Base-by-base conservation (phyloP, 805 yeast species). In the Candida sithepensis region DNA sequence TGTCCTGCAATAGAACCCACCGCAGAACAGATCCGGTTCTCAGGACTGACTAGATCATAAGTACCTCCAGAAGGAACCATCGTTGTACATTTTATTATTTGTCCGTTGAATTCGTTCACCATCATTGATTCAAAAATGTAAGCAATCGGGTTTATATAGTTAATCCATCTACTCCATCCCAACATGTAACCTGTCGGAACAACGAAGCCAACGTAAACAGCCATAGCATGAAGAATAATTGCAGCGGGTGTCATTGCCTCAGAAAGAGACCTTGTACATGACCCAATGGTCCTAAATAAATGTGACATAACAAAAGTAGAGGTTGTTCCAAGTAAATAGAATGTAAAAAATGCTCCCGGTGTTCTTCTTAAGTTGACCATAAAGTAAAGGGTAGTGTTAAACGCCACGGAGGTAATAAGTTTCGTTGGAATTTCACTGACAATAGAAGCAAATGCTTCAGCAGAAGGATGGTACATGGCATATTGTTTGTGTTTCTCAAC, bases 111-210 rank as follows among this genome's bases (percentile, higher is more conserved):
- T 57, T 81, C 84, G 54, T 79, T 79, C 4, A 72, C 69, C 75
- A 81, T 73, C 60, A 79, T 60, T 2, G 82, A 64, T 61, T 80
- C 84, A 56, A 79, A 79, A 9, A 74, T 69, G 56, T 80, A 81
- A 8, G 77, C 79, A 43, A 81, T 61, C 1, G 86, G 86, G 54
- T 82, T 72, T 41, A 82, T 54, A 55, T 78, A 82, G 63, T 78
- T 77, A 51, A 82, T 78, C 86, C 85, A 82, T 54, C 81, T 70
- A 32, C 81, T 75, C 86, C 86, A 82, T 14, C 84, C 81, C 52
- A 73, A 70, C 79, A 81, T 79, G 42, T 72, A 61, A 5, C 75
- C 72, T 30, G 75, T 73, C 24, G 85, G 86, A 49, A 81, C 67
- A 20, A 75, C 79, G 66, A 81, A 81, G 34, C 85, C 85, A 7